phyloP scores from a whole-genome alignment of 2,329 filamentous ascomycete genomes.

The Penicillium sp. region DNA sequence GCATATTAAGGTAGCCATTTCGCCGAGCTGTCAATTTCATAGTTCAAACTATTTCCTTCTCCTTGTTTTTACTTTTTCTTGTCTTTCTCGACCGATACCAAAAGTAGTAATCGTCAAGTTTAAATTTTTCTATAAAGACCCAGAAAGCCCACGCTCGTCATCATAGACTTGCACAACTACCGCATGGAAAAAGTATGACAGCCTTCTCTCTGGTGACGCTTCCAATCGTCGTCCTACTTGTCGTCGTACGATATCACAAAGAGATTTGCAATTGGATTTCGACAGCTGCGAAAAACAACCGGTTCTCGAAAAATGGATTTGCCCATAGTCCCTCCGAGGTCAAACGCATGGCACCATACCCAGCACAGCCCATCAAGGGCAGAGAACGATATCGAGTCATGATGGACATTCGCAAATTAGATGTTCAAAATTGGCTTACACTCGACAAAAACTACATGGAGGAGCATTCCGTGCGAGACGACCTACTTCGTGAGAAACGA shows the following conservation, averaged over 20 bases:
- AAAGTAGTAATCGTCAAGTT: constrained; percentile 1
- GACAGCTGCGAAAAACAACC: not conserved
- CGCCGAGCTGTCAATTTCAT: constrained; percentile 13
- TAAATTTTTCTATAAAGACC: not conserved
- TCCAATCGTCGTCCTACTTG: constrained; percentile 38
- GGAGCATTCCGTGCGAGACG: constrained; percentile 50
- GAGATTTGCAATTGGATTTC: constrained; percentile 22
- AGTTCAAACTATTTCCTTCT: constrained; percentile 2
- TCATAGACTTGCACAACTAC: constrained; percentile 14
- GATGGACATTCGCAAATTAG: constrained; percentile 57
- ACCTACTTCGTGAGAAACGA: constrained; percentile 48
- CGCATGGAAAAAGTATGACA: constrained; percentile 41
- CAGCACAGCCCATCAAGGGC: constrained; percentile 47
- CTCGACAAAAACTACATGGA: constrained; percentile 55
- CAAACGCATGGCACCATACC: constrained; percentile 46
- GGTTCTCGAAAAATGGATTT: constrained; percentile 17
- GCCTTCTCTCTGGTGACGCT: constrained; percentile 38
- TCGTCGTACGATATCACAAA: constrained; percentile 37
- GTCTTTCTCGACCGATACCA: not conserved
- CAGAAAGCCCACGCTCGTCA: not conserved
- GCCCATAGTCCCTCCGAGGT: constrained; percentile 32
- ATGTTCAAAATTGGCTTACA: constrained; percentile 55
- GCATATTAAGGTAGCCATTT: constrained; percentile 28
- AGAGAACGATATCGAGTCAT: constrained; percentile 51
- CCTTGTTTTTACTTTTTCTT: not conserved